Evolutionary conservation across 768 basidiomycete genomes (phyloP).

Genomic region (Gymnopilus junonius): DNA sequence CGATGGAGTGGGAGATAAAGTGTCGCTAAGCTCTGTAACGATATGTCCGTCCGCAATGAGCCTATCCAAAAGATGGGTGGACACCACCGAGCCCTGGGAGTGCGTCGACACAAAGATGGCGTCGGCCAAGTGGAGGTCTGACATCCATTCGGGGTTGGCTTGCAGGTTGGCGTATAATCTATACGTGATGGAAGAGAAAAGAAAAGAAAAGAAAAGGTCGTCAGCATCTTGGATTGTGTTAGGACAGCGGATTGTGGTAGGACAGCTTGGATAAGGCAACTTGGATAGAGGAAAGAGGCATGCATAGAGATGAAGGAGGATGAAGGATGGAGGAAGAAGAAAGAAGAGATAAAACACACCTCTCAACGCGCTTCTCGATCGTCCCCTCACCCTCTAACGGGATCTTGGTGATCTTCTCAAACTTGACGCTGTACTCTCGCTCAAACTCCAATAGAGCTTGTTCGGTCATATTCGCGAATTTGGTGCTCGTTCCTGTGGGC

Average conservation of each 20-base stretch:
- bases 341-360: conserved; percentile 43
- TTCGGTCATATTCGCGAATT: conserved; percentile 83
- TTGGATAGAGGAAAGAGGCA: too few species aligned
- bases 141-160: conserved; percentile 72
- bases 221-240: too few species aligned
- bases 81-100: too few species aligned
- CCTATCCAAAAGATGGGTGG: conserved; percentile 83
- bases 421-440: conserved; percentile 54
- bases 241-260: too few species aligned
- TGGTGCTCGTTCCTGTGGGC: conserved; percentile 85
- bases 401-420: conserved; percentile 82
- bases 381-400: conserved; percentile 96
- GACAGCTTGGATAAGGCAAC: too few species aligned
- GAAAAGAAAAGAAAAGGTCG: too few species aligned
- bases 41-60: conserved; percentile 84
- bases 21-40: too few species aligned
- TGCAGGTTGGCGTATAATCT: conserved; percentile 71
- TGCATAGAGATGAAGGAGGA: background rate
- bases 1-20: too few species aligned
- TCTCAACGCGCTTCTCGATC: conserved; percentile 80
- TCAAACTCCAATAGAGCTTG: conserved; percentile 76
- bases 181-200: background rate
- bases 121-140: conserved; percentile 79
- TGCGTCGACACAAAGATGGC: conserved; percentile 92
- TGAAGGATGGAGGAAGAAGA: background rate